Evolutionary conservation across 1,284 basidiomycete genomes (phyloP).

Genomic region (Flammula alnicola): DNA sequence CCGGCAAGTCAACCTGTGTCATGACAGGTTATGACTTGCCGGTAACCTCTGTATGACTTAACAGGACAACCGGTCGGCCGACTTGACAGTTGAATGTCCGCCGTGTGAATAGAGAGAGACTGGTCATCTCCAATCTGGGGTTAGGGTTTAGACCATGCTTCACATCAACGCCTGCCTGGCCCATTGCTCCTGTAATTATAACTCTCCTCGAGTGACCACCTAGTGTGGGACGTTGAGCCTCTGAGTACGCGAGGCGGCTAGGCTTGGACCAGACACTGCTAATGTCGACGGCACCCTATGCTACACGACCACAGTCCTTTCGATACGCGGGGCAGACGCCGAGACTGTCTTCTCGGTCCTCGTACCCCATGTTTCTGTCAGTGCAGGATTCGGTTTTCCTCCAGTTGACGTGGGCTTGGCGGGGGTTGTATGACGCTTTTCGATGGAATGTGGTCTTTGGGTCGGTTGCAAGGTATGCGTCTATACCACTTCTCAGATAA

Average conservation of each 20-base stretch:
- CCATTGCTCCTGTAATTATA: constrained; percentile 12
- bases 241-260: constrained; percentile 1
- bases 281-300: constrained; percentile 22
- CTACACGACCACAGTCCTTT: constrained; percentile 25
- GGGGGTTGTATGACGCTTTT: constrained; percentile 71
- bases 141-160: constrained; percentile 33
- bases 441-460: constrained; percentile 69
- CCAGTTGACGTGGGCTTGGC: constrained; percentile 60
- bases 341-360: constrained; percentile 43
- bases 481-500: too few relatives aligned
- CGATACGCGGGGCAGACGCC: constrained; percentile 20
- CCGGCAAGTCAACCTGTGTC: too few relatives aligned
- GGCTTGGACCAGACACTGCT: constrained; percentile 1
- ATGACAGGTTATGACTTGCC: too few relatives aligned
- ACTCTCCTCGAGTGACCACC: constrained; percentile 18
- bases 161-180: too few relatives aligned
- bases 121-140: constrained; percentile 37
- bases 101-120: too few relatives aligned
- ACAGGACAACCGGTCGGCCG: too few relatives aligned
- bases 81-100: too few relatives aligned
- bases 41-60: too few relatives aligned
- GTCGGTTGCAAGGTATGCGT: constrained; percentile 49
- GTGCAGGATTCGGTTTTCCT: constrained; percentile 60
- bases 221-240: constrained; percentile 8
- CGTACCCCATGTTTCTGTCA: constrained; percentile 73